Evolutionary conservation across 1,284 basidiomycete genomes (phyloP), one percentile per base, ranked within the genome.

Genomic region (Malassezia sp.): DNA sequence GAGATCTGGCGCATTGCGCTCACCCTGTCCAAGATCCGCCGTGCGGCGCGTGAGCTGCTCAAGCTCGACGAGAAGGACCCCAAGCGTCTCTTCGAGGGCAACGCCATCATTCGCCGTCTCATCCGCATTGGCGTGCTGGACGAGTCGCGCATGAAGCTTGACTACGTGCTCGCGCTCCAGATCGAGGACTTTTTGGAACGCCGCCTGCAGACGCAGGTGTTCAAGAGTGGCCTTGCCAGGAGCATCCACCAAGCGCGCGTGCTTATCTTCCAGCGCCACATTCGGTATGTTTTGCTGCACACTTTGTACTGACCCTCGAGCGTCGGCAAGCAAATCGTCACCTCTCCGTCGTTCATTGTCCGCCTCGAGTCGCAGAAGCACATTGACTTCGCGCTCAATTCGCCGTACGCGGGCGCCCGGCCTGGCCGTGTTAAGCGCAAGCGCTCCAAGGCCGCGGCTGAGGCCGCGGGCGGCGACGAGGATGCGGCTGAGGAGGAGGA

Each of bases 141-240:
- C 74, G 91, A 99, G 79, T 77, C 80, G 60, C 85, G 90, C 74
- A 96, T 97, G 93, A 61, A 68, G 48, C 66, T 68, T 46, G 61
- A 96, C 84, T 97, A 96, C 83, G 91, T 96, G 77, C 78, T 97
- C 72, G 90, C 90, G 50, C 78, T 96, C 72, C 96, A 96, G 79
- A 84, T 96, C 66, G 91, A 99, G 76, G 91, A 97, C 76, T 99
- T 99, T 83, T 83, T 99, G 81, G 93, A 99, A 80, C 82, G 93
- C 67, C 79, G 93, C 67, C 77, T 99, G 67, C 93, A 97, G 78
- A 99, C 93, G 47, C 93, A 96, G 78, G 93, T 99, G 67, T 97
- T 96, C 85, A 97, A 97, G 81, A 82, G 80, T 59, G 89, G 90
- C 63, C 79, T 97, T 60, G 93, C 93, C 56, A 96, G 96, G 82